phyloP scores from a whole-genome alignment of 495 filamentous ascomycete genomes.

The Parachaetomium inaequale region DNA sequence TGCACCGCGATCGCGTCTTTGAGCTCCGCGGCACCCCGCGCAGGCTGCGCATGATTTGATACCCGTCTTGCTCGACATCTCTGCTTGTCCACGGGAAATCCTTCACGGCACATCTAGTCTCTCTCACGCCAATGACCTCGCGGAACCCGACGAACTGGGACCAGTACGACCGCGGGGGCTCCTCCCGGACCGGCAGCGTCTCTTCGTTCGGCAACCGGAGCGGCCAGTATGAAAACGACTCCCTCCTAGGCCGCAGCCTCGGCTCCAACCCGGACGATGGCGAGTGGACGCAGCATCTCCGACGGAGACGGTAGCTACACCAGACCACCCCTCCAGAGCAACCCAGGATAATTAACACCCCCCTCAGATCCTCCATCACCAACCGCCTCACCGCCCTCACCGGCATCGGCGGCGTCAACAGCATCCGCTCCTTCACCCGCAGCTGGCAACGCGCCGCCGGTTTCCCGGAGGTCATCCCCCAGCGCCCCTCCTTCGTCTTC shows the following conservation, averaged over 20 bases:
- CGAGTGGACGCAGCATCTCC: constrained; percentile 35
- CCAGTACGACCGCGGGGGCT: constrained; percentile 40
- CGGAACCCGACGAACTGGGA: constrained; percentile 54
- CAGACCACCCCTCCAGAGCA: background rate
- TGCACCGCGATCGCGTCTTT: background rate
- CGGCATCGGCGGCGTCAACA: constrained; percentile 87
- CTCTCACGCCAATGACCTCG: constrained; percentile 25
- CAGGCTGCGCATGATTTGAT: background rate
- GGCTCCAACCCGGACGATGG: constrained; percentile 30
- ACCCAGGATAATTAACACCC: constrained; percentile 13
- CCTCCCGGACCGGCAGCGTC: constrained; percentile 37
- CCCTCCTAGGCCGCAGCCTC: constrained; percentile 38
- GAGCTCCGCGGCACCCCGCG: background rate
- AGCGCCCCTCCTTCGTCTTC: constrained; percentile 66
- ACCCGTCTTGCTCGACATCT: background rate
- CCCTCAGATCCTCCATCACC: constrained; percentile 66
- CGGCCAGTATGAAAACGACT: constrained; percentile 37
- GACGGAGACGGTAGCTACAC: constrained; percentile 41
- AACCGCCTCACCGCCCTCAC: constrained; percentile 63
- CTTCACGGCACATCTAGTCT: background rate
- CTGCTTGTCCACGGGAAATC: background rate
- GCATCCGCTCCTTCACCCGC: constrained; percentile 87
- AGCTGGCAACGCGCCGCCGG: constrained; percentile 90
- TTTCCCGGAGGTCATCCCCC: constrained; percentile 80
- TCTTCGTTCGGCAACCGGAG: constrained; percentile 36